Base-by-base conservation (phyloP, 169 alveolate species). In the Cryptosporidium canis region DNA sequence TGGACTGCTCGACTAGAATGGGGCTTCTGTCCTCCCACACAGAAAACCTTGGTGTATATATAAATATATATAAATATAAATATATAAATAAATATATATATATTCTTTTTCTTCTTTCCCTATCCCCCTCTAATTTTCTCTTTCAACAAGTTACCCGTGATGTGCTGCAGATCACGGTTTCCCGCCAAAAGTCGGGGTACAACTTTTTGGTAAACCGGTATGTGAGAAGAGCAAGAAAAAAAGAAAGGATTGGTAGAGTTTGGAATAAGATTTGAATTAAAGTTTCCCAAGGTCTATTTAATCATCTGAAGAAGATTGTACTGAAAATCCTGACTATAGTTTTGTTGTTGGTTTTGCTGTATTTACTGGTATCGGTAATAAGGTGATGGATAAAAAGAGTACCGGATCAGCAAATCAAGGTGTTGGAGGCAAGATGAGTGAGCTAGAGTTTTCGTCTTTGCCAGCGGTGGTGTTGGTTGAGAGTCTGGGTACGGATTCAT, bases 401-500 rank as follows among this genome's bases (percentile, higher is more conserved):
- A 70, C 65, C 64, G 33, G 43, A n/a, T 43, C 61, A 41, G 63
- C 24, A 21, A 21, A 2, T 3, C 29, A 18, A 27, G 27, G 67
- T 33, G 58, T 16, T 31, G 53, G 44, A 55, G 47, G 68, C n/a
- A 33, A 41, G 14, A 43, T 21, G 55, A 61, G 31, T 8, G 72
- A 77, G 8, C 18, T 61, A 9, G 72, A 77, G 11, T 77, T 56
- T 61, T 45, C 64, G 4, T 53, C 77, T 0, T 29, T 77, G 11
- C 87, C 87, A 41, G 87, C 87, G 14, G 87, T 77, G 18, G 77
- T 77, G 2, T 18, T 77, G 21, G 64, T 43, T n/a, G 87, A 77
- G 24, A 41, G 77, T 55, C 58, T 77, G 16, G 87, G 64, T 35
- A 24, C 29, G 37, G 87, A 77, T 61, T 29, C 65, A 31, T 77